Conservation (phyloP, 2,329 filamentous ascomycete genomes). For the Botrytis fragariae region DNA sequence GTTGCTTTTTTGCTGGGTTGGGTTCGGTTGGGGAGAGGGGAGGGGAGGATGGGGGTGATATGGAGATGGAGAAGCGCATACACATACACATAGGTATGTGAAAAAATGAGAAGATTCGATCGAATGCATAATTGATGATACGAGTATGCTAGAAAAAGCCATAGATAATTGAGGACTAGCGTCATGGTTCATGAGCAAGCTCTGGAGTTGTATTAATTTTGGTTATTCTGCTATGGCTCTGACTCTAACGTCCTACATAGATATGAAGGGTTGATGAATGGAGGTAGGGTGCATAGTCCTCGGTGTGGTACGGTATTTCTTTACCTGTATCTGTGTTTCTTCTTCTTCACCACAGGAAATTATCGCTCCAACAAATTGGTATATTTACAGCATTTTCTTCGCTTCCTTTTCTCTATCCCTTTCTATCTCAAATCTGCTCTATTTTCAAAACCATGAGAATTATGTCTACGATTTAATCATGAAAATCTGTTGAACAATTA, state of each 20-base stretch:
- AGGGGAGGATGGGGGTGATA: neutral
- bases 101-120: neutral
- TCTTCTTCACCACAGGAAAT: neutral
- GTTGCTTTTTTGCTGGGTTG: neutral
- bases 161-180: neutral
- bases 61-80: neutral
- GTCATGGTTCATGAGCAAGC: neutral
- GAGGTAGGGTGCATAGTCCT: neutral
- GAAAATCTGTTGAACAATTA: conserved; percentile 54
- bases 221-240: neutral
- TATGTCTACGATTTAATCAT: conserved; percentile 56
- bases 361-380: neutral
- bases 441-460: conserved; percentile 6
- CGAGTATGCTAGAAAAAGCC: neutral
- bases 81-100: neutral
- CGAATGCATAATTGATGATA: neutral
- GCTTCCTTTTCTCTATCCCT: neutral
- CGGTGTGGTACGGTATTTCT: neutral
- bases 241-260: neutral
- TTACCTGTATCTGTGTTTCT: neutral
- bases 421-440: neutral
- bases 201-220: neutral
- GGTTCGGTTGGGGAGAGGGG: neutral
- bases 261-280: neutral
- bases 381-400: neutral